Percentiles rank a stretch among this genome's conserved stretches.
phyloP scores from a whole-genome alignment of 2,329 filamentous ascomycete species.

The Nigrospora oryzae region DNA sequence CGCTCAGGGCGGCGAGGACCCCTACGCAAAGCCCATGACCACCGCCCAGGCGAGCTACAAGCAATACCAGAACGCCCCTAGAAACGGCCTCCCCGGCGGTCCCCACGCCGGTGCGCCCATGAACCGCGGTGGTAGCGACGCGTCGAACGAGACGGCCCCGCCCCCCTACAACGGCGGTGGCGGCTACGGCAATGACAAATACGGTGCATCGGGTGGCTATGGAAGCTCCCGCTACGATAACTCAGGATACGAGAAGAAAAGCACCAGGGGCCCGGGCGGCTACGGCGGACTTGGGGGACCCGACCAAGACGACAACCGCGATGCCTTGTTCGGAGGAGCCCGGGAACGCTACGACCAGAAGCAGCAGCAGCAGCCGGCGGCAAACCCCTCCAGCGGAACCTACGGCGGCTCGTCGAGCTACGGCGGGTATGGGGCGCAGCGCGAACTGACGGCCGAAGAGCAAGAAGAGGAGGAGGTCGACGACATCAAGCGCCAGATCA shows the following conservation, averaged over 20 bases:
- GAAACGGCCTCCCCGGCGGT: constrained; percentile 18
- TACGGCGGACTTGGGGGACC: constrained; percentile 51
- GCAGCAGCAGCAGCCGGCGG: constrained; percentile 7
- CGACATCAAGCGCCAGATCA: constrained; percentile 66
- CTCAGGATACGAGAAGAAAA: constrained; percentile 16
- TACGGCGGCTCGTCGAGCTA: constrained; percentile 19
- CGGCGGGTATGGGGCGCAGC: constrained; percentile 56
- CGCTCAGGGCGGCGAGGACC: constrained; percentile 42
- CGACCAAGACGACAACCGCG: constrained; percentile 45
- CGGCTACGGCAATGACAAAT: constrained; percentile 19
- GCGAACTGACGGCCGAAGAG: constrained; percentile 75
- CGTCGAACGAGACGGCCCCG: constrained; percentile 20
- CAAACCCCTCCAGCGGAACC: constrained; percentile 7
- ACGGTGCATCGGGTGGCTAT: constrained; percentile 34
- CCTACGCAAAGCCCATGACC: constrained; percentile 34
- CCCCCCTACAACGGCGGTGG: constrained; percentile 23
- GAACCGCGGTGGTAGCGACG: constrained; percentile 11
- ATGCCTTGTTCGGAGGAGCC: constrained; percentile 48
- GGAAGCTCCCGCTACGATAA: constrained; percentile 44
- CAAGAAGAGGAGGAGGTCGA: constrained; percentile 66
- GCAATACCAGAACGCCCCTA: constrained; percentile 3
- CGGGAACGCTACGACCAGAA: constrained; percentile 15
- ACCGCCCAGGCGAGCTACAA: constrained; percentile 22
- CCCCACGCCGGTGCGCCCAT: constrained; percentile 21
- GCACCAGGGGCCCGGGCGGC: constrained; percentile 41